Evolutionary conservation across 2,329 filamentous ascomycete species (phyloP).

Genomic region (Monosporascus sp.): DNA sequence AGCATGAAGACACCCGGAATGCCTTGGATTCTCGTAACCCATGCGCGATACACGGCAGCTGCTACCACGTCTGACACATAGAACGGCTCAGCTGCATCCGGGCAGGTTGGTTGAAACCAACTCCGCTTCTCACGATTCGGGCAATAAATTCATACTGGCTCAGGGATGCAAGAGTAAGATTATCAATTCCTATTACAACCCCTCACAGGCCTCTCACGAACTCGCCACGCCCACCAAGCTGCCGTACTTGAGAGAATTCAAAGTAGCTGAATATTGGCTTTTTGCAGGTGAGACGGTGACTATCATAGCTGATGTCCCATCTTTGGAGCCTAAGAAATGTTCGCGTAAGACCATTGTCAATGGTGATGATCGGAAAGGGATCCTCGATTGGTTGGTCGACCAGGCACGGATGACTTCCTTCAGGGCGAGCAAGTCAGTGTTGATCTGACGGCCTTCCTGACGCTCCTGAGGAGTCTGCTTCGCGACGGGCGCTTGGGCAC

Average conservation of each 20-base stretch:
- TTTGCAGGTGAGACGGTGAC: slow-evolving; percentile 1
- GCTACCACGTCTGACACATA: too few species aligned
- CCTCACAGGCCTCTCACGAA: not conserved
- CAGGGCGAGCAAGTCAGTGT: slow-evolving; percentile 37
- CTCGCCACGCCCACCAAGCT: not conserved
- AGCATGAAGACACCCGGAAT: too few species aligned
- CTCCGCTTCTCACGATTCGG: too few species aligned
- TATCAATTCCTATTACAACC: too few species aligned
- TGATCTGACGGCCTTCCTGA: slow-evolving; percentile 38
- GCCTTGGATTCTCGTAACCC: too few species aligned
- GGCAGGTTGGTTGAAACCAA: too few species aligned
- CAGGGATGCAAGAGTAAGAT: too few species aligned
- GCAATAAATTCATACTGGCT: too few species aligned
- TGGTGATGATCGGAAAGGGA: slow-evolving; percentile 37
- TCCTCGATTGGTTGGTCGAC: slow-evolving; percentile 25
- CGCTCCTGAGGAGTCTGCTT: slow-evolving; percentile 33
- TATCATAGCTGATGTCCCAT: not conserved
- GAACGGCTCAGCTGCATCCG: too few species aligned
- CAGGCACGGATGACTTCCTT: slow-evolving; percentile 42
- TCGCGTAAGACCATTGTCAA: slow-evolving; percentile 23
- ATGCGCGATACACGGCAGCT: too few species aligned
- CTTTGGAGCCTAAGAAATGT: not conserved
- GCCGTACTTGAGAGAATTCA: slow-evolving; percentile 3
- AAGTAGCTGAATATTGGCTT: not conserved
- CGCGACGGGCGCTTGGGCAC: not conserved